Conservation (phyloP, 345 rosid species). For the sweet orange (Citrus sinensis) region DNA sequence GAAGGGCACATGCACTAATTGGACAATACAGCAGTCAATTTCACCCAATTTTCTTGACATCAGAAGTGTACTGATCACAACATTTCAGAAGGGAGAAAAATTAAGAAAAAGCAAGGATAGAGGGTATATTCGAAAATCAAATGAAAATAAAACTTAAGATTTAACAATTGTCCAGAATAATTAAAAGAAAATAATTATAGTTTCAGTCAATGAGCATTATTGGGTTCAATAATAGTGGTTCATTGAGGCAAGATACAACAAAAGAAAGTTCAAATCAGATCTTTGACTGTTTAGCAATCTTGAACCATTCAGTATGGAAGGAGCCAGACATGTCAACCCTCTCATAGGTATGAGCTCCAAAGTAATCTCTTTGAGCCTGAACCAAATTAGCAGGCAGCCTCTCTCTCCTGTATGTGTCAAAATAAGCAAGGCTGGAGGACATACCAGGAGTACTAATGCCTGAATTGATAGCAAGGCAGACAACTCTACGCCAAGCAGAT, state of each 20-base stretch:
- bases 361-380: conserved; percentile 32
- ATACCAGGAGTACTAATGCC: conserved; percentile 30
- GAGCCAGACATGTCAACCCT: conserved; percentile 24
- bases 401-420: conserved; percentile 33
- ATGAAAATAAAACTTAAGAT: neutral
- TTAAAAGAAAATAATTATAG: neutral
- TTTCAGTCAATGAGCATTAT: conserved; percentile 15
- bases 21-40: neutral
- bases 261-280: conserved; percentile 6
- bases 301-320: conserved; percentile 35
- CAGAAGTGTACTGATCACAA: neutral
- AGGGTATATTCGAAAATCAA: neutral
- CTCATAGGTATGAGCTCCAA: conserved; percentile 30
- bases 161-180: neutral
- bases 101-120: neutral
- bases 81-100: neutral
- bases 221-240: neutral
- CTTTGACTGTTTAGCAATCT: conserved; percentile 24
- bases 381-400: conserved; percentile 30
- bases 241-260: neutral
- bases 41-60: neutral
- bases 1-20: neutral
- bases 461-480: conserved; percentile 26
- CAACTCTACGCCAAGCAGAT: conserved; percentile 29
- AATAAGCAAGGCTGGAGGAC: conserved; percentile 31